Conservation (phyloP, 1,139 yeast genomes). For the Saccharomyces hybrid region DNA sequence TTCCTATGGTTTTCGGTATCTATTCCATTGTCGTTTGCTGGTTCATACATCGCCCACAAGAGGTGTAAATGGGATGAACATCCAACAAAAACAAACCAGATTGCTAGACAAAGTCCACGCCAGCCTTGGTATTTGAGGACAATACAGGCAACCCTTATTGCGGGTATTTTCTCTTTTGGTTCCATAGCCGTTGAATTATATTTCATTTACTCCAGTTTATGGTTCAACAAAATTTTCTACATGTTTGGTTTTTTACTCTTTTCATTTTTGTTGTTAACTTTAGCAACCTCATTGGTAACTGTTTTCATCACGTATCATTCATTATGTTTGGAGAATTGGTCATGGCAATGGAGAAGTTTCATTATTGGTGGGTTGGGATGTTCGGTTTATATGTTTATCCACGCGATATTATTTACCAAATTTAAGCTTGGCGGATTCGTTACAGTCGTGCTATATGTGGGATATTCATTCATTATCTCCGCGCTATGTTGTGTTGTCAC, state of each 20-base stretch:
- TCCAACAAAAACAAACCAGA: constrained; percentile 88
- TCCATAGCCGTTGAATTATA: constrained; percentile 92
- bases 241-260: constrained; percentile 96
- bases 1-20: constrained; percentile 81
- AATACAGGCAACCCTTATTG: constrained; percentile 58
- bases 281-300: constrained; percentile 78
- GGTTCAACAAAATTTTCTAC: constrained; percentile 92
- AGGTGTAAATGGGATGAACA: constrained; percentile 41
- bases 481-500: constrained; percentile 69
- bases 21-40: constrained; percentile 74
- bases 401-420: constrained; percentile 67
- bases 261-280: constrained; percentile 72
- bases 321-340: constrained; percentile 83
- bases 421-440: constrained; percentile 66
- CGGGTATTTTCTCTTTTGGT: constrained; percentile 93
- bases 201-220: constrained; percentile 75
- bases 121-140: constrained; percentile 82
- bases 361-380: constrained; percentile 83
- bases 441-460: constrained; percentile 71
- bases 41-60: constrained; percentile 71
- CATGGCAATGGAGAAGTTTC: constrained; percentile 96
- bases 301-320: constrained; percentile 76
- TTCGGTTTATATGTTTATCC: constrained; percentile 74
- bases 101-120: constrained; percentile 89
- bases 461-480: constrained; percentile 75